Evolutionary conservation across 176 grass and related monocot species (phyloP).

Genomic region (Aegilops tauschii): DNA sequence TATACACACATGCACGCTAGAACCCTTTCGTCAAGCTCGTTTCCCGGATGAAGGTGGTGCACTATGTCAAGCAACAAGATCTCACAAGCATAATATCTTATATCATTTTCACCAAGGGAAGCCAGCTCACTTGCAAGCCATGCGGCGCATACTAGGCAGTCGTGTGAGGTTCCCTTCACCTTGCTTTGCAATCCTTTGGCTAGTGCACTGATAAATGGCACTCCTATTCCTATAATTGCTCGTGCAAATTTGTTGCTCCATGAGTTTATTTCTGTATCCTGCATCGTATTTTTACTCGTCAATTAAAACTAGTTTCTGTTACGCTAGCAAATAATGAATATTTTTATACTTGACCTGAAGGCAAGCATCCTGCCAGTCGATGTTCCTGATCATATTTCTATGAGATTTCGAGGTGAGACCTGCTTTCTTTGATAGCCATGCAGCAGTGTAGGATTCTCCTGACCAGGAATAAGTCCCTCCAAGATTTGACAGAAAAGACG

Average conservation of each 20-base stretch:
- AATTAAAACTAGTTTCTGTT: conserved; percentile 1
- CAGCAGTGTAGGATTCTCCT: conserved; percentile 79
- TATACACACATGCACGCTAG: conserved; percentile 86
- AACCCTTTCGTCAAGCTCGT: conserved; percentile 79
- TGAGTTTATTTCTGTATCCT: conserved; percentile 82
- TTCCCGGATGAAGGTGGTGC: conserved; percentile 74
- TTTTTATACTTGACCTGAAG: conserved; percentile 65
- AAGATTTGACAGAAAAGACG: conserved; percentile 75
- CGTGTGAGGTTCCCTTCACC: conserved; percentile 64
- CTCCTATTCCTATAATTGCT: conserved; percentile 50
- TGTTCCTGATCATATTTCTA: conserved; percentile 82
- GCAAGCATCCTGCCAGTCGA: conserved; percentile 87
- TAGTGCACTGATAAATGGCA: conserved; percentile 55
- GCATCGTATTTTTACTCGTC: conserved; percentile 25
- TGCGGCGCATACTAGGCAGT: conserved; percentile 65
- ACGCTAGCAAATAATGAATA: conserved; percentile 15
- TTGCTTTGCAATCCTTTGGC: conserved; percentile 82
- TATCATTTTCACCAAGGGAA: conserved; percentile 41
- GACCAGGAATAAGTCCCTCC: conserved; percentile 94
- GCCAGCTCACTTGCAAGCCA: conserved; percentile 86
- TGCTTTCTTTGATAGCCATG: conserved; percentile 79
- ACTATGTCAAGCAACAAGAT: conserved; percentile 66
- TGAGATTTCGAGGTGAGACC: conserved; percentile 65
- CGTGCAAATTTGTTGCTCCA: conserved; percentile 67
- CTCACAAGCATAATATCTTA: conserved; percentile 74